A percentile compares a stretch with the other conserved stretches of the same genome.
These are phyloP conservation scores for Penicillium sp. DNA, from an alignment of 2,329 filamentous ascomycete species.

Conservation along the genomic window DNA sequence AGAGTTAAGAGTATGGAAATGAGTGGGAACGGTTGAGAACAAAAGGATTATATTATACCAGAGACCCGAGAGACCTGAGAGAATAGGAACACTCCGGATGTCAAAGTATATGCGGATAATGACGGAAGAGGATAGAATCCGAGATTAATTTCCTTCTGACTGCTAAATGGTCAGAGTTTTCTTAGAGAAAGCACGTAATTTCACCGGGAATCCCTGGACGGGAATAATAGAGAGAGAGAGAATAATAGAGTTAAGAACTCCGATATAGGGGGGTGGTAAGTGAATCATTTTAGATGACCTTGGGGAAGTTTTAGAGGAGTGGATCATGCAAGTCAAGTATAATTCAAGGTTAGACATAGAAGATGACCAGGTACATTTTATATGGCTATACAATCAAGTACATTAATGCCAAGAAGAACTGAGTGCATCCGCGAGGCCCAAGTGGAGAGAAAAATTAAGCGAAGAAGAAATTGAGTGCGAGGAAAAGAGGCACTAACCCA, in stretches of 20 bases:
- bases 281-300: constrained; percentile 7
- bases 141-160: no score
- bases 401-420: constrained; percentile 14
- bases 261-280: constrained; percentile 3
- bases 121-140: neutral
- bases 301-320: constrained; percentile 6
- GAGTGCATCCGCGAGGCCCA: constrained; percentile 34
- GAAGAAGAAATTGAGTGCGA: constrained; percentile 31
- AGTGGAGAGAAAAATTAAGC: constrained; percentile 18
- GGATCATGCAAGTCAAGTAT: neutral
- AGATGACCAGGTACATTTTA: constrained; percentile 14
- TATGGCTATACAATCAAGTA: constrained; percentile 13
- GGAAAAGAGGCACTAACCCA: constrained; percentile 33
- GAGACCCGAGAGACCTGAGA: no score
- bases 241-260: neutral
- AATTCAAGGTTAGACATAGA: no score
- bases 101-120: neutral
- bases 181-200: neutral
- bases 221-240: neutral
- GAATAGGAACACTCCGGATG: neutral
- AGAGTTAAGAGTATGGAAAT: no score
- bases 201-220: constrained; percentile 6
- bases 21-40: no score
- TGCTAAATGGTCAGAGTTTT: neutral
- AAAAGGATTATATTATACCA: no score